Base-by-base conservation (phyloP, 257 asterid species). In the Ocimum tenuiflorum region DNA sequence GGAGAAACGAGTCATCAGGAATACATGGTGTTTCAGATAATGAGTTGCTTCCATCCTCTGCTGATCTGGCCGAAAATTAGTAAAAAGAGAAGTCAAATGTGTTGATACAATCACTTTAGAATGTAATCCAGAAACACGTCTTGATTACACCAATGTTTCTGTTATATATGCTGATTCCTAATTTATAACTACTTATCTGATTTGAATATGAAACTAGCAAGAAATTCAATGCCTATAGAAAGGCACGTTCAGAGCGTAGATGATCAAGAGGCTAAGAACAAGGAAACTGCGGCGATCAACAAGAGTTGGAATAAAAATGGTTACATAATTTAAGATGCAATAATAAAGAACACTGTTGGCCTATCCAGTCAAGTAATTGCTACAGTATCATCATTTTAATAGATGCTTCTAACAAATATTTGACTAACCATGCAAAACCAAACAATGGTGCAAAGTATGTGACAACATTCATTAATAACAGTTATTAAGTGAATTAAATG, bases 1-100 rank as follows among this genome's bases (percentile, higher is more conserved):
- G 14, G 82, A 60, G 69, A 79, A 46, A 62, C 78, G 79, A 74
- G 76, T 48, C 70, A 73, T 57, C 19, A 19, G 11, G 35, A 56
- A n/a, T 41, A 51, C 46, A 4, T 50, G 46, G 17, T 43, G 27
- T 70, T 68, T 68, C 52, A 69, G 49, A 23, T 54, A 56, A 24
- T 60, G 72, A 1, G 65, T 27, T 38, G 60, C 39, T 17, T 65
- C 77, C 49, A 56, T 59, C 33, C 67, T 64, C 38, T 22, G 53
- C 65, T 56, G 60, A 65, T 52, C 82, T 81, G 83, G 52, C 43
- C 62, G 4, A 71, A 15, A 49, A 12, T 19, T 64, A 15, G 60
- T 12, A 24, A 52, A 29, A 68, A 48, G 35, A 17, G 20, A 60
- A 47, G 29, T 42, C 69, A 24, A 41, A 65, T 10, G 3, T 38